A percentile compares a stretch with the other conserved stretches of the same genome.
Evolutionary conservation across 1,284 basidiomycete genomes (phyloP).

Genomic region (Ustilago hordei): DNA sequence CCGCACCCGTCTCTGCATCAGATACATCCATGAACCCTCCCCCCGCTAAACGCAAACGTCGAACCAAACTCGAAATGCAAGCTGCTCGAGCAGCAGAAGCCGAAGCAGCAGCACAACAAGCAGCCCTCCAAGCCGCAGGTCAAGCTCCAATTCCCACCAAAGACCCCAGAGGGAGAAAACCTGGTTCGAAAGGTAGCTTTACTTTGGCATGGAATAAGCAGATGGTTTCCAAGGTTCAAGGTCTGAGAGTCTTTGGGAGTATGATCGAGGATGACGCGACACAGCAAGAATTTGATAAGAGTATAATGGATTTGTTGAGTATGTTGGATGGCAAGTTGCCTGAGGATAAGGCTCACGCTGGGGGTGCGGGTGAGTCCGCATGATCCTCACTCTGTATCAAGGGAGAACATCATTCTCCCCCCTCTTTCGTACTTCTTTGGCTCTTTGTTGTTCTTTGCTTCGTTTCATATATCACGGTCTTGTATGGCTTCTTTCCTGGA

Average conservation of each 20-base stretch:
- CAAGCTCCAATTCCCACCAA: slow-evolving; percentile 36
- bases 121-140: slow-evolving; percentile 34
- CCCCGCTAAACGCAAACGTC: slow-evolving; percentile 37
- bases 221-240: slow-evolving; percentile 47
- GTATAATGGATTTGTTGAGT: slow-evolving; percentile 27
- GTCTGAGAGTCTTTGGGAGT: slow-evolving; percentile 42
- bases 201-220: slow-evolving; percentile 45
- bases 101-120: slow-evolving; percentile 26
- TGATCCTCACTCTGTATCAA: too few relatives aligned
- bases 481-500: neutral
- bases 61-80: slow-evolving; percentile 46
- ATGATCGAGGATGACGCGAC: slow-evolving; percentile 51
- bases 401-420: too few relatives aligned
- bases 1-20: slow-evolving; percentile 5
- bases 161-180: slow-evolving; percentile 33
- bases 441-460: neutral
- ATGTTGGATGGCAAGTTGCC: slow-evolving; percentile 50
- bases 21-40: slow-evolving; percentile 32
- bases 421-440: too few relatives aligned
- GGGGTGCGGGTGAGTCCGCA: neutral
- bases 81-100: slow-evolving; percentile 32
- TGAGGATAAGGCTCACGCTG: slow-evolving; percentile 21
- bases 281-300: slow-evolving; percentile 50
- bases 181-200: slow-evolving; percentile 31
- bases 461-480: neutral